Percentiles rank a stretch among this genome's conserved stretches.
These are phyloP conservation scores for Rhododendron vialii DNA, from an alignment of 148 eudicot genomes.

Conservation along the genomic window DNA sequence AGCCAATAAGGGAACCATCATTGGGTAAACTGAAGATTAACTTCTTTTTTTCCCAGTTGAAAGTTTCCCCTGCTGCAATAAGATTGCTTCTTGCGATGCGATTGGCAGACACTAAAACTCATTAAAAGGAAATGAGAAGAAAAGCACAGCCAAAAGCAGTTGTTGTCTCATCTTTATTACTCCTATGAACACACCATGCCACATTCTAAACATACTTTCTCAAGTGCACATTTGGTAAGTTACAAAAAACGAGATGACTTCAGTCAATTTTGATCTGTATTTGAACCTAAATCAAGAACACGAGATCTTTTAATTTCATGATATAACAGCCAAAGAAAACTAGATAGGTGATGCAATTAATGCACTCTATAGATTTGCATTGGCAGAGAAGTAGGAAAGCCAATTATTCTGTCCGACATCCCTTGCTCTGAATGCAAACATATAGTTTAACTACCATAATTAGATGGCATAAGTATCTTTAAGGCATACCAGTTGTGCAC, in stretches of 20 bases:
- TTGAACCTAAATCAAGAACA: no score
- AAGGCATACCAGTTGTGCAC: constrained; percentile 77
- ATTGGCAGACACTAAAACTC: not conserved
- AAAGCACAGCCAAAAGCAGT: no score
- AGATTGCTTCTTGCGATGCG: not conserved
- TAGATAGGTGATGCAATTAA: no score
- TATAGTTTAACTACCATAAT: not conserved
- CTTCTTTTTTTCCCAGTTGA: not conserved
- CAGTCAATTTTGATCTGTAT: no score
- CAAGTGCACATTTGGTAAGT: not conserved
- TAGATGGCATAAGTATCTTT: not conserved
- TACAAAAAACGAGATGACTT: not conserved
- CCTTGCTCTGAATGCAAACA: no score
- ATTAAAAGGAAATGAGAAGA: not conserved
- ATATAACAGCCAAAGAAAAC: no score
- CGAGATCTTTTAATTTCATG: no score
- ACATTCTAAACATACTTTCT: not conserved
- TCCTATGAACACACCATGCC: not conserved
- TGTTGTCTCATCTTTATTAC: not conserved
- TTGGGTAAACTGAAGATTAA: not conserved
- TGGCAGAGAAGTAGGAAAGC: no score
- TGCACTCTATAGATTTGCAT: no score
- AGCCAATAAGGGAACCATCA: not conserved
- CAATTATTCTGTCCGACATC: no score
- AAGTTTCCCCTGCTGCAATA: not conserved